Evolutionary conservation across 2,329 filamentous ascomycete genomes (phyloP), one percentile per base, ranked within the genome.

Genomic region (Zelopaecilomyces penicillatus): DNA sequence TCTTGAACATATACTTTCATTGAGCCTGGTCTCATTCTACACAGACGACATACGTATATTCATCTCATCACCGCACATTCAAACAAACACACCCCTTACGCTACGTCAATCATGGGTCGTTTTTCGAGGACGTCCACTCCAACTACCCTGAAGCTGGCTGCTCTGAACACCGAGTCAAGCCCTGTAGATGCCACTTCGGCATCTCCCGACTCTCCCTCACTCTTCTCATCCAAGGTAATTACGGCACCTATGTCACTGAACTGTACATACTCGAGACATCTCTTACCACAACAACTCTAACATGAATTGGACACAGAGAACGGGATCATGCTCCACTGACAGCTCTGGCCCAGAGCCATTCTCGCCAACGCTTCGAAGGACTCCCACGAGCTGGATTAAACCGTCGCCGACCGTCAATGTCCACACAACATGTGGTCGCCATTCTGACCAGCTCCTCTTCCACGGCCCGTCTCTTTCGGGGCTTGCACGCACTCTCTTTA

Each of bases 381-480:
- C 56, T 5, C 54, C 64, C 12, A 61, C 63, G 48, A 50, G 51
- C 42, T 58, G 59, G 45, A 52, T 65, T 51, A 65, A 61, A 52
- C 53, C 66, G 6, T 55, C 64, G n/a, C 66, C 64, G 19, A 66
- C 64, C 6, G 65, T 70, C 51, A 78, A 78, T 49, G 66, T 71
- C 36, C 68, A 76, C 58, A 76, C 73, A 32, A 72, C 74, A 46
- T 78, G 75, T 49, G 75, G 75, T 10, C 66, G 75, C 10, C 74
- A 78, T 57, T 71, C 71, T 34, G 67, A 75, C 51, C 71, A 77
- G 52, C 74, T 68, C 47, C 61, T 78, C 10, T 73, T 78, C 48
- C 63, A 71, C 31, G 74, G 74, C 1, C 68, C 67, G 36, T 73
- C 67, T 2, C 54, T 74, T 26, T 57, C 64, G 6, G 68, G 70